A percentile compares a stretch with the other conserved stretches of the same genome.
phyloP scores from a whole-genome alignment of 192 early-diverging fungal species.

The Mortierella claussenii region DNA sequence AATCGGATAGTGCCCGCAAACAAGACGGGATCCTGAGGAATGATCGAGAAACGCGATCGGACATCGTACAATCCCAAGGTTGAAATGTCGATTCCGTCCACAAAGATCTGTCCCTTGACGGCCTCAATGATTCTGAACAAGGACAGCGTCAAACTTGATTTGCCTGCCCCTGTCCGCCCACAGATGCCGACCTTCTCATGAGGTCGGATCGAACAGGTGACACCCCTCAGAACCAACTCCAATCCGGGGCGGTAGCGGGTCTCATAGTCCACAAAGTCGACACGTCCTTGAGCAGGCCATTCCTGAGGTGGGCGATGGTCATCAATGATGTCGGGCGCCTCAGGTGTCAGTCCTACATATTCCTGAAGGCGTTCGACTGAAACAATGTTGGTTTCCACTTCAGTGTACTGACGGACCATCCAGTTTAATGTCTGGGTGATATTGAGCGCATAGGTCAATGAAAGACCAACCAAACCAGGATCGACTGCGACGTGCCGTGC shows the following conservation, averaged over 20 bases:
- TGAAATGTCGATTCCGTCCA: slow-evolving; percentile 55
- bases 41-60: slow-evolving; percentile 75
- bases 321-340: slow-evolving; percentile 82
- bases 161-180: slow-evolving; percentile 65
- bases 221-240: slow-evolving; percentile 78
- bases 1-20: slow-evolving; percentile 70
- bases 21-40: slow-evolving; percentile 81
- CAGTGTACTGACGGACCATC: slow-evolving; percentile 88
- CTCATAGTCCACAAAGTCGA: slow-evolving; percentile 82
- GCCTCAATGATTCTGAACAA: slow-evolving; percentile 64
- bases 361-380: slow-evolving; percentile 84
- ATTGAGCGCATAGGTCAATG: slow-evolving; percentile 74
- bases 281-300: slow-evolving; percentile 84
- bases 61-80: slow-evolving; percentile 67
- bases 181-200: slow-evolving; percentile 85
- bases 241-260: slow-evolving; percentile 87
- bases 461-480: slow-evolving; percentile 77
- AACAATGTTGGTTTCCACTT: slow-evolving; percentile 88
- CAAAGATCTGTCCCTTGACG: slow-evolving; percentile 63
- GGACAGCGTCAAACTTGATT: slow-evolving; percentile 61
- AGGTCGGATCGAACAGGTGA: slow-evolving; percentile 61
- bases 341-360: slow-evolving; percentile 81
- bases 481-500: slow-evolving; percentile 64
- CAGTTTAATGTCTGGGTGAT: slow-evolving; percentile 89
- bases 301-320: slow-evolving; percentile 61